phyloP scores from a whole-genome alignment of 2,329 filamentous ascomycete species.

The Aspergillus felis region DNA sequence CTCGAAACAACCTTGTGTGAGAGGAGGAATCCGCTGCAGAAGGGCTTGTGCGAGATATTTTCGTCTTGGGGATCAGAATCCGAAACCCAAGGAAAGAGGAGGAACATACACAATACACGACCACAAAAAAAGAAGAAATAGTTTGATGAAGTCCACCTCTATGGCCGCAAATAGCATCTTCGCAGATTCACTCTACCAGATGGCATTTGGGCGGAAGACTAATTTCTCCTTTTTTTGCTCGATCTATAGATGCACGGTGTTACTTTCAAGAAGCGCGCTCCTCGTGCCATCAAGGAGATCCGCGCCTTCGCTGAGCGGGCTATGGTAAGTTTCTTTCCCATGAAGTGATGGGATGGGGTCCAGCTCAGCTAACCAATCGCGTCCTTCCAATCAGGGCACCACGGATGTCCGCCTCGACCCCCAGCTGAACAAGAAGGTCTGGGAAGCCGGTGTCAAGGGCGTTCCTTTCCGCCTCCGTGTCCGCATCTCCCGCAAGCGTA shows the following conservation, averaged over 20 bases:
- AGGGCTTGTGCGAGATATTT: neutral
- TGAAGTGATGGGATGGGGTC: neutral
- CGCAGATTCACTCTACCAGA: conserved; percentile 25
- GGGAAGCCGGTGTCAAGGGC: conserved; percentile 98
- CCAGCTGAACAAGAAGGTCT: conserved; percentile 99
- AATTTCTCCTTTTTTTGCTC: conserved; percentile 45
- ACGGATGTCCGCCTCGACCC: conserved; percentile 96
- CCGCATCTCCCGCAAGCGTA: conserved; percentile 98
- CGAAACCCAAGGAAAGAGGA: neutral
- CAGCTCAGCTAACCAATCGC: conserved; percentile 5
- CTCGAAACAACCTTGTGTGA: neutral
- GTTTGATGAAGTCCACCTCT: conserved; percentile 70
- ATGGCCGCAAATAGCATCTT: conserved; percentile 35
- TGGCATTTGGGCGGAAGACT: conserved; percentile 65
- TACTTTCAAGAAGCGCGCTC: conserved; percentile 99
- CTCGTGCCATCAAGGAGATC: conserved; percentile 99
- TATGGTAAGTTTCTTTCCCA: conserved; percentile 69
- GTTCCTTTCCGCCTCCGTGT: conserved; percentile 95
- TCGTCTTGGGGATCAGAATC: neutral
- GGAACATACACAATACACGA: conserved; percentile 11
- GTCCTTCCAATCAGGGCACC: conserved; percentile 65
- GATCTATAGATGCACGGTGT: conserved; percentile 81
- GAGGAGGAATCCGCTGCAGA: neutral
- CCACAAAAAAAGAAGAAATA: conserved; percentile 47
- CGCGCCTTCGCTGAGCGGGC: conserved; percentile 85